Percentiles rank a stretch among this genome's conserved stretches.
Evolutionary conservation across 768 basidiomycete species (phyloP).

Genomic region (Lactarius psammicola): DNA sequence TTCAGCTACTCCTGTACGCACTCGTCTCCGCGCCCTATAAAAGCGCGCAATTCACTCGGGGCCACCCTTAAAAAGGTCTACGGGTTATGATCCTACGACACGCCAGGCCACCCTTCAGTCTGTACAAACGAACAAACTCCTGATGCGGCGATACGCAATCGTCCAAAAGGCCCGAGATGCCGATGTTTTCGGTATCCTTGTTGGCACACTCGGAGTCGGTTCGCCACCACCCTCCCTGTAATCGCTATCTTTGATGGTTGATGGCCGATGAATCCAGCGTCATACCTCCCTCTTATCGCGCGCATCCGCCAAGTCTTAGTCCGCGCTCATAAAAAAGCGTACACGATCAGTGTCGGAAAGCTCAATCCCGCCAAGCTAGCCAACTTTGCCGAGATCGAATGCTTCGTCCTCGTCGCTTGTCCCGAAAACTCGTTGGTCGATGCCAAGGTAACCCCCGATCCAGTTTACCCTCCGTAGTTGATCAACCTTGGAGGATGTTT

Average conservation of each 20-base stretch:
- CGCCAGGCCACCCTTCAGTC: constrained; percentile 56
- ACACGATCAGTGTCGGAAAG: constrained; percentile 94
- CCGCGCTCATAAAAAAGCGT: constrained; percentile 78
- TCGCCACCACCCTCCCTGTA: constrained; percentile 30
- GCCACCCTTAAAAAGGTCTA: constrained; percentile 54
- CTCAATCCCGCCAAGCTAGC: constrained; percentile 92
- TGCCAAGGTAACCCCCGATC: constrained; percentile 54
- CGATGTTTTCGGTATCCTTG: constrained; percentile 92
- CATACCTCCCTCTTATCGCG: constrained; percentile 81
- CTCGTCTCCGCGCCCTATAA: neutral
- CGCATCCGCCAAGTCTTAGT: constrained; percentile 73
- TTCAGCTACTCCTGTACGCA: constrained; percentile 53
- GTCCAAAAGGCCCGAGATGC: constrained; percentile 89
- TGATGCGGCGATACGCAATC: constrained; percentile 86
- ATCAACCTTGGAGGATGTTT: neutral
- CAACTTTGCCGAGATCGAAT: constrained; percentile 95
- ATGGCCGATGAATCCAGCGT: constrained; percentile 45
- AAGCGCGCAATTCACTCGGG: neutral
- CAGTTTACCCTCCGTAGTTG: neutral
- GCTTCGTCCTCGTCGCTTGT: constrained; percentile 93
- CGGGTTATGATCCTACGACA: constrained; percentile 66
- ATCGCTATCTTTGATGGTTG: neutral
- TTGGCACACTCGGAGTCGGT: constrained; percentile 92
- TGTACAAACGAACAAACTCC: constrained; percentile 66
- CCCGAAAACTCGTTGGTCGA: constrained; percentile 87